Percentiles rank a stretch among this genome's conserved stretches.
These are phyloP conservation scores for Aspergillus chevalieri DNA, from an alignment of 2,329 filamentous ascomycete species.

Conservation along the genomic window DNA sequence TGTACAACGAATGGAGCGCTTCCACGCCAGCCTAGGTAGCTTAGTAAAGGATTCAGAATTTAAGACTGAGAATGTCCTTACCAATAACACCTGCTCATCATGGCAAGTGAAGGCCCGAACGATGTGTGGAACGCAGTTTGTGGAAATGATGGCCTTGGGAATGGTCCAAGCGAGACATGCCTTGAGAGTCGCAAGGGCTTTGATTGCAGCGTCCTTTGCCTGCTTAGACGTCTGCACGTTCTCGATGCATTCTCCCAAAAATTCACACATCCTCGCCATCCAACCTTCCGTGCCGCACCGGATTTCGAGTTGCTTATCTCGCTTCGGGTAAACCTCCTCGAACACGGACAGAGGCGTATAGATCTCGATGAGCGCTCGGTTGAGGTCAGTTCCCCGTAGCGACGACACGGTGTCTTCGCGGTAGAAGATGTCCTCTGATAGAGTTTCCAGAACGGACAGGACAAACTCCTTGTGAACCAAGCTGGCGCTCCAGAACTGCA, in stretches of 20 bases:
- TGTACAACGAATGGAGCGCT: slow-evolving; percentile 75
- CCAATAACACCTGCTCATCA: slow-evolving; percentile 68
- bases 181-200: slow-evolving; percentile 68
- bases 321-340: slow-evolving; percentile 66
- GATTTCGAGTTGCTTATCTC: slow-evolving; percentile 63
- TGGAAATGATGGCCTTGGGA: slow-evolving; percentile 68
- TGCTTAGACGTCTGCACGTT: slow-evolving; percentile 61
- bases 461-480: slow-evolving; percentile 76
- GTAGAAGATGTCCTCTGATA: slow-evolving; percentile 91
- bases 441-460: slow-evolving; percentile 77
- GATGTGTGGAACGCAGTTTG: slow-evolving; percentile 63
- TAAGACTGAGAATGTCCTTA: slow-evolving; percentile 33
- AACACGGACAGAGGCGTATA: slow-evolving; percentile 76
- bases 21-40: slow-evolving; percentile 65
- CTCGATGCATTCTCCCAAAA: slow-evolving; percentile 67
- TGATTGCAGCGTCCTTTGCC: slow-evolving; percentile 64
- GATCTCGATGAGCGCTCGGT: slow-evolving; percentile 86
- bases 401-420: slow-evolving; percentile 82
- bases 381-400: slow-evolving; percentile 74
- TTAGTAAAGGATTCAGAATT: slow-evolving; percentile 10
- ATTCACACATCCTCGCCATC: slow-evolving; percentile 68
- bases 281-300: slow-evolving; percentile 79
- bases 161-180: slow-evolving; percentile 84
- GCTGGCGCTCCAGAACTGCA: slow-evolving; percentile 66
- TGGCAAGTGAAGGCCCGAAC: slow-evolving; percentile 65